phyloP scores from a whole-genome alignment of 2,329 filamentous ascomycete species.

The Nemania sp. region DNA sequence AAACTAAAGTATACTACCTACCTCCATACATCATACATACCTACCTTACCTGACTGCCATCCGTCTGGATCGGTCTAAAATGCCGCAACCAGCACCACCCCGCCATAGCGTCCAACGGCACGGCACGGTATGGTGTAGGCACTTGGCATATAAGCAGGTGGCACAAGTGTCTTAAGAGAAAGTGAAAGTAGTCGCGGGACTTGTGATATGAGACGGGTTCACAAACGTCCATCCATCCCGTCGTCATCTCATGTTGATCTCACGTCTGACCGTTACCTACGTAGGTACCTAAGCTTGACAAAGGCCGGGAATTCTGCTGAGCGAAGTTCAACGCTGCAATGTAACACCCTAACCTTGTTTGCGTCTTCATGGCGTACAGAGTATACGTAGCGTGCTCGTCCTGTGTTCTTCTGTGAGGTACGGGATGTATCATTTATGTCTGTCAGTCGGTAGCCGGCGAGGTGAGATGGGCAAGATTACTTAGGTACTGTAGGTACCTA shows the following conservation, averaged over 20 bases:
- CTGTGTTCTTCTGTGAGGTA: no score
- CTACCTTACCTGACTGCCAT: no score
- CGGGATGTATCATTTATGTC: no score
- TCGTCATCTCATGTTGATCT: no score
- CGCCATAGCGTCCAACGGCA: neutral
- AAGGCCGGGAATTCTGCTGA: neutral
- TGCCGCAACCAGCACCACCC: neutral
- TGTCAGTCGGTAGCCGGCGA: no score
- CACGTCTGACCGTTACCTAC: neutral
- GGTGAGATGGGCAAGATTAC: no score
- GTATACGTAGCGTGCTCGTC: neutral
- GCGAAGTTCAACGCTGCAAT: conserved; percentile 7
- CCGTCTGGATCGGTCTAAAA: conserved; percentile 4
- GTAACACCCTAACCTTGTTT: conserved; percentile 3
- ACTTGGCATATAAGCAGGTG: no score
- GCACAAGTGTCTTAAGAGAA: neutral
- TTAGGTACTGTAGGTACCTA: no score
- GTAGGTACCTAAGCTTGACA: neutral
- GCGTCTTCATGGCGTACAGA: neutral
- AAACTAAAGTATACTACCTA: no score
- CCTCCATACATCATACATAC: no score
- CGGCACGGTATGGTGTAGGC: neutral
- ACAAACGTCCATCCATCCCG: neutral
- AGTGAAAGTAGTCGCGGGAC: neutral
- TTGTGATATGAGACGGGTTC: neutral